phyloP scores from a whole-genome alignment of 352 stramenopile species.

The Pythium utonaiense region DNA sequence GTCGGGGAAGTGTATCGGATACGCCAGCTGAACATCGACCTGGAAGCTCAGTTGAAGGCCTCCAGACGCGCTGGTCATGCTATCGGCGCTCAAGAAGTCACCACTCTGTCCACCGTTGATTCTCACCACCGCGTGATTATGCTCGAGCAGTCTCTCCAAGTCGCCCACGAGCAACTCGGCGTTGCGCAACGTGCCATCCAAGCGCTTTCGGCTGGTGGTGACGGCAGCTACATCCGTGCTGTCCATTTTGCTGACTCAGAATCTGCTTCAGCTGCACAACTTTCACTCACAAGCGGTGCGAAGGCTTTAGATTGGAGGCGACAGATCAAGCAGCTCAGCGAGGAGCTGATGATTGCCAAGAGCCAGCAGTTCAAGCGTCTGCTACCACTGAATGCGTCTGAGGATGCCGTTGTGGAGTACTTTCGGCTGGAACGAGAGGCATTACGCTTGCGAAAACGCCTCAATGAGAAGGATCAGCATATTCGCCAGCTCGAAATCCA shows the following conservation, averaged over 20 bases:
- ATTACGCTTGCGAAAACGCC: slow-evolving; percentile 1
- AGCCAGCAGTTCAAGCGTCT: slow-evolving; percentile 9
- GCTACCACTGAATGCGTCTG: neutral
- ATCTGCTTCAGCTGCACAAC: neutral
- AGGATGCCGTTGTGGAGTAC: slow-evolving; percentile 14
- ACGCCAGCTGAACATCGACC: neutral
- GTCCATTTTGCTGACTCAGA: slow-evolving; percentile 2
- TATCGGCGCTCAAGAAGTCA: neutral
- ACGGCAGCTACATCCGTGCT: neutral
- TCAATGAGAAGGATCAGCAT: slow-evolving; percentile 6
- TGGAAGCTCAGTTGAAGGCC: slow-evolving; percentile 9
- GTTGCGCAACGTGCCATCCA: slow-evolving; percentile 12
- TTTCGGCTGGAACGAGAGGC: slow-evolving; percentile 20
- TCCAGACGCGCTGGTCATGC: neutral
- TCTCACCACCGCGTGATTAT: slow-evolving; percentile 4
- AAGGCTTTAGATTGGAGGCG: neutral
- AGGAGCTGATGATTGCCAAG: slow-evolving; percentile 1
- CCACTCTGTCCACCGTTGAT: neutral
- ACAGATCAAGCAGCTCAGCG: slow-evolving; percentile 1
- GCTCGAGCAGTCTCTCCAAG: slow-evolving; percentile 11
- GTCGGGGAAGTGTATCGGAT: slow-evolving; percentile 12
- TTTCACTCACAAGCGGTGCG: neutral
- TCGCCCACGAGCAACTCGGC: slow-evolving; percentile 12
- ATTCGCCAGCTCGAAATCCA: slow-evolving; percentile 14
- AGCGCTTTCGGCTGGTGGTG: neutral